Base-by-base conservation (phyloP, 2,329 filamentous ascomycete genomes). In the Trichoderma citrinoviride region DNA sequence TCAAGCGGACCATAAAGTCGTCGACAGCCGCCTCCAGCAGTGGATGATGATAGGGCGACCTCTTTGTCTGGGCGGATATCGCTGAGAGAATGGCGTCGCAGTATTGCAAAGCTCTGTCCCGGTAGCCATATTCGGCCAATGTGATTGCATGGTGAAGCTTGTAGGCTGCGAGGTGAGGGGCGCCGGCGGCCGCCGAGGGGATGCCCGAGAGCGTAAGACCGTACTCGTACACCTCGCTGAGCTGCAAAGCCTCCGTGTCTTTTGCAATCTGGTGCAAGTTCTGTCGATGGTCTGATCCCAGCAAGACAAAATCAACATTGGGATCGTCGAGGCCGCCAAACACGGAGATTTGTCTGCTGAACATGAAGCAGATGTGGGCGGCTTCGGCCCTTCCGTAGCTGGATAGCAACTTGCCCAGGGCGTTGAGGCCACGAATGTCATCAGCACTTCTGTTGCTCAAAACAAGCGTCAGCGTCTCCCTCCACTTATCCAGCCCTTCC, bases 161-260 rank as follows among this genome's bases (percentile, higher is more conserved):
- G 82, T 96, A 98, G 1, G 89, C 87, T 65, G 96, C 87, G 40
- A 99, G 79, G 76, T 99, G 93, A 14, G 94, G 92, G 65, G 91
- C 85, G 46, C 85, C 83, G 40, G 86, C 80, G 0, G 82, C 77
- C 10, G 82, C 77, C 23, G 82, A 82, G 7, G 67, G 66, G 29
- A 82, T 81, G 23, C 84, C 84, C 2, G 89, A 82, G 15, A 98
- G 83, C 10, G 91, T 91, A 12, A 92, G 81, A 0, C 91, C 93
- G 75, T 92, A 98, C 75, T 99, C 95, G 72, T 96, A 98, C 0
- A 97, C 87, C 76, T 99, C 95, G 47, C 92, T 98, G n/a, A 99
- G 84, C 57, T 97, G 82, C n/a, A 97, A 86, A 4, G 92, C 86
- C 73, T 98, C 93, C 7, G 91, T 84, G 71, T 98, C 93, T 68